Evolutionary conservation across 495 filamentous ascomycete genomes (phyloP), one percentile per base, ranked within the genome.

Genomic region (Penicillium pulvis): DNA sequence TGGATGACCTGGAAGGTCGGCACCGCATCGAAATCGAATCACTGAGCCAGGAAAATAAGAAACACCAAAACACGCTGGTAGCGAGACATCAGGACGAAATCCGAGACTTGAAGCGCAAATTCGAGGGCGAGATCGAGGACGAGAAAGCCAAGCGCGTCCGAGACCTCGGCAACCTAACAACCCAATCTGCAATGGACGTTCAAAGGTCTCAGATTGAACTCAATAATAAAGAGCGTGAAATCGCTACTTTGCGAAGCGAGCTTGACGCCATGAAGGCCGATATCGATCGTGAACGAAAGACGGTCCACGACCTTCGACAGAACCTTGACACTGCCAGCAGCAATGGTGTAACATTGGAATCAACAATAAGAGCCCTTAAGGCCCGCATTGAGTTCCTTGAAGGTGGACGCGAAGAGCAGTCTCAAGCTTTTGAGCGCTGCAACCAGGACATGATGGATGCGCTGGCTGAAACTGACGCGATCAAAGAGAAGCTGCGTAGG

Each of bases 371-470:
- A 48, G 87, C 87, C 10, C 82, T 95, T 41, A 85, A 86, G 59
- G 87, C 87, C 5, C 86, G 90, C 46, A 90, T 94, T 54, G 87
- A 94, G 56, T 92, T 93, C 67, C 83, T 97, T 19, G 91, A 97
- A 72, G 91, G 89, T 12, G 90, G 91, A 57, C 87, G 87, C 63
- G 90, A 96, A 70, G 87, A 90, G 33, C 91, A 96, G 67, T 91
- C 89, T 5, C 79, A 90, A 58, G 83, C 88, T 35, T 95, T 91
- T 68, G 85, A 89, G 28, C 82, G 85, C 19, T 83, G 96, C 70
- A 86, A 94, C 65, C 77, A 85, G 52, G 79, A 86, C 44, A 85
- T 96, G 69, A 87, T 90, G 68, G 88, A 93, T 39, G 92, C 92
- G 0, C 71, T 89, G 30, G 80, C 82, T 30, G 77, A 86, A 31